Evolutionary conservation across 306 rosid genomes (phyloP).

Genomic region (Malus orientalis): DNA sequence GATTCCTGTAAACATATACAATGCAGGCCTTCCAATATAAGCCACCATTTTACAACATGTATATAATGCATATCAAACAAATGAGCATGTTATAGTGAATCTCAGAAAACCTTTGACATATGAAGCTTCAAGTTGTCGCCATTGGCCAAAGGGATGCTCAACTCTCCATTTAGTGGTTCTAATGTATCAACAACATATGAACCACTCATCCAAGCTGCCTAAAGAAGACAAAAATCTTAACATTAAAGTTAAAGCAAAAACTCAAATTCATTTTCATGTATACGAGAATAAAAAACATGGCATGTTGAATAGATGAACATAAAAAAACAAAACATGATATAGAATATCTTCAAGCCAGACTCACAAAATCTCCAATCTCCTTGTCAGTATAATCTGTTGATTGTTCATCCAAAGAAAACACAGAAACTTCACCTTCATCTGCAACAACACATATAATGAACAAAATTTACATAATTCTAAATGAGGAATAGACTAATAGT

Average conservation of each 20-base stretch:
- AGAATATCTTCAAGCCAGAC: conserved; percentile 27
- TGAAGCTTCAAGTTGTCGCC: conserved; percentile 50
- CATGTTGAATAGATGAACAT: conserved; percentile 1
- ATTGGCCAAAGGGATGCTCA: conserved; percentile 54
- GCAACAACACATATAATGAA: conserved; percentile 13
- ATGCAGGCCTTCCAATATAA: not conserved
- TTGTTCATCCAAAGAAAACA: conserved; percentile 67
- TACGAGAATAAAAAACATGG: conserved; percentile 7
- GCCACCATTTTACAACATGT: not conserved
- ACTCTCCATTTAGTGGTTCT: conserved; percentile 63
- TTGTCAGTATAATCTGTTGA: conserved; percentile 39
- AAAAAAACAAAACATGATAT: not conserved
- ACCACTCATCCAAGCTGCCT: conserved; percentile 91
- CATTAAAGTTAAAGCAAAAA: not conserved
- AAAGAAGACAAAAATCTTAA: conserved; percentile 1
- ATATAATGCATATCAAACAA: not conserved
- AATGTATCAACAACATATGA: conserved; percentile 48
- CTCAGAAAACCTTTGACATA: conserved; percentile 54
- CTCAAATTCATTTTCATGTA: not conserved
- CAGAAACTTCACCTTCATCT: conserved; percentile 63
- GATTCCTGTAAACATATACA: conserved; percentile 42
- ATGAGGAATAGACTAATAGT: not conserved
- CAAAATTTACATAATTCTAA: not conserved
- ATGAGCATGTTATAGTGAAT: not conserved
- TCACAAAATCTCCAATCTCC: conserved; percentile 63